Conservation (phyloP, 495 filamentous ascomycete genomes). For the Lasiosphaeria hispida region DNA sequence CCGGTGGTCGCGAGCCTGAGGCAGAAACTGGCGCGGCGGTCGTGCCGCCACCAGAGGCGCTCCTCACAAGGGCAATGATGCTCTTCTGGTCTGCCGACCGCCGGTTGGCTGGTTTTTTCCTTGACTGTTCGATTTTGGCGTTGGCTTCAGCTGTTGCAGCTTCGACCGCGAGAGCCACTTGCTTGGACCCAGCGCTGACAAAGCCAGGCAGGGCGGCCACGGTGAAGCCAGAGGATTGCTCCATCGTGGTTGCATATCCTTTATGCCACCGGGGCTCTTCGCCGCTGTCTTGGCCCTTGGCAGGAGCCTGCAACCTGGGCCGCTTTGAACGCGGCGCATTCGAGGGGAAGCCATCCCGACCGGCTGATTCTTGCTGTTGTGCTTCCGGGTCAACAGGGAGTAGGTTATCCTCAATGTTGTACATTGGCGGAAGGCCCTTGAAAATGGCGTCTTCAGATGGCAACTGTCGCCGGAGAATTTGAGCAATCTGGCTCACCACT, state of each 20-base stretch:
- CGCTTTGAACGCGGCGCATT: conserved; percentile 25
- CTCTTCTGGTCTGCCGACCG: conserved; percentile 41
- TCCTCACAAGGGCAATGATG: conserved; percentile 35
- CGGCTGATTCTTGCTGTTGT: background rate
- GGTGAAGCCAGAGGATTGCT: conserved; percentile 41
- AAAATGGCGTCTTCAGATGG: conserved; percentile 42
- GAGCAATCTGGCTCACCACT: conserved; percentile 39
- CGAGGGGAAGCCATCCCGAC: background rate
- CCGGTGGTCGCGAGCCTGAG: background rate
- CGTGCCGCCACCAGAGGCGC: conserved; percentile 13
- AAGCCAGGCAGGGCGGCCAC: conserved; percentile 41
- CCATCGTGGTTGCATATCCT: conserved; percentile 46
- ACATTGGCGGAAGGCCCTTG: conserved; percentile 40
- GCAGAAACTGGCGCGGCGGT: background rate
- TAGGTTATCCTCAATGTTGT: conserved; percentile 38
- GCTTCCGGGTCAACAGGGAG: conserved; percentile 37
- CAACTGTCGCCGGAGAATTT: conserved; percentile 39
- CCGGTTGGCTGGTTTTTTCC: conserved; percentile 29
- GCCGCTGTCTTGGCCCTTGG: conserved; percentile 26
- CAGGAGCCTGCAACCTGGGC: conserved; percentile 25
- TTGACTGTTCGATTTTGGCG: conserved; percentile 20
- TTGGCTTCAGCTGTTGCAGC: conserved; percentile 22
- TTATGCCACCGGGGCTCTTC: conserved; percentile 31
- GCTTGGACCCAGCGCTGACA: conserved; percentile 41
- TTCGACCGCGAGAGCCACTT: conserved; percentile 35